Evolutionary conservation across 768 basidiomycete genomes (phyloP), one percentile per base, ranked within the genome.

Genomic region (Lactarius vividus): DNA sequence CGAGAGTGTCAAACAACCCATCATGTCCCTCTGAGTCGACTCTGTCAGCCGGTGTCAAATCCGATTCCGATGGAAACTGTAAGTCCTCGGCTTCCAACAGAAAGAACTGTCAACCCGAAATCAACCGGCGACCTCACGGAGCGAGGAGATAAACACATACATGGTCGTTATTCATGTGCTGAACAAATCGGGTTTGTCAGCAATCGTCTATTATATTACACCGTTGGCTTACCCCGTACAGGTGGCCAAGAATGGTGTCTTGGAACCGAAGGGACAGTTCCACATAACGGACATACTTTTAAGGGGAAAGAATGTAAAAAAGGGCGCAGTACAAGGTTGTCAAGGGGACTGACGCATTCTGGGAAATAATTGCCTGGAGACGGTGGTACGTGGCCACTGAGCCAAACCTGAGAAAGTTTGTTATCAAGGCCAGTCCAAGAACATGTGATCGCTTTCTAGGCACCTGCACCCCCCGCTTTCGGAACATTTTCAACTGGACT

Each of bases 111-210:
- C 29, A 37, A 49, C 59, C 66, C 39, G 28, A 58, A 33, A 63
- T 67, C 67, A 63, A 26, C 49, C 26, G 49, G 57, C 16, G 42
- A 44, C 40, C 20, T 52, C 15, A 57, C 67, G 55, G 26, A 64
- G 46, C 62, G 46, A 57, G 64, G 40, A 63, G 42, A 54, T 71
- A 29, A 39, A 61, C 53, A 69, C 81, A 53, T 81, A 88, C 88
- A 77, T 88, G 87, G 78, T 96, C 93, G 20, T 85, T 83, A 75
- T 95, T 94, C 90, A 89, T 89, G 75, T 94, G 88, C 87, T 89
- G 65, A 15, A 13, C 39, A 42, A 20, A 67, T 37, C 26, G 29
- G 59, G 59, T 65, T 60, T 59, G 55, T 62, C 18, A 69, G 72
- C 68, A 63, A 75, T 74, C 49, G 56, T 72, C 77, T 72, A 75